These are phyloP conservation scores for Nannochloropsis oceanica DNA, from an alignment of 108 stramenopile genomes.

Conservation along the genomic window DNA sequence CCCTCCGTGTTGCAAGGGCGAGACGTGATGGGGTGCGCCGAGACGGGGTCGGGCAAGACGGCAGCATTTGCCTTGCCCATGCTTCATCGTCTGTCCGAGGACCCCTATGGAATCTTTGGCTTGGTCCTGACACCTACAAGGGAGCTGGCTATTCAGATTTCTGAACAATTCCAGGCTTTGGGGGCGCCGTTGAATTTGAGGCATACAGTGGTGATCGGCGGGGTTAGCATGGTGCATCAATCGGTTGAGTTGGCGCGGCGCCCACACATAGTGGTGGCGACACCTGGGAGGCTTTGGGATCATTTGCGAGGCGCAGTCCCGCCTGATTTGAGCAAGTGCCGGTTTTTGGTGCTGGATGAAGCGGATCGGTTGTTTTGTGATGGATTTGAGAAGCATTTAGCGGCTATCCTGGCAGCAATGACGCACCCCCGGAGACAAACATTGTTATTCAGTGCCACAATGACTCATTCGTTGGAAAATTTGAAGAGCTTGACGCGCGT, in stretches of 20 bases:
- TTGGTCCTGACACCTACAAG: constrained; percentile 80
- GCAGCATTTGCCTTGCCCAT: constrained; percentile 47
- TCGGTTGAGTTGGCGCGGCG: constrained; percentile 33
- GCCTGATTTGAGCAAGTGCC: constrained; percentile 47
- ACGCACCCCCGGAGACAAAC: constrained; percentile 51
- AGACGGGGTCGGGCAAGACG: constrained; percentile 46
- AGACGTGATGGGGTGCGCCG: constrained; percentile 43
- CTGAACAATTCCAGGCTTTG: constrained; percentile 75
- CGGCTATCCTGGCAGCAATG: constrained; percentile 46
- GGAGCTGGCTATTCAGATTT: constrained; percentile 91
- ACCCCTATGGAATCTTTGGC: constrained; percentile 53
- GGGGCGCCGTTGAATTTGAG: constrained; percentile 56
- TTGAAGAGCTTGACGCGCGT: constrained; percentile 38
- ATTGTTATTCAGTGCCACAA: constrained; percentile 85
- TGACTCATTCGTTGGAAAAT: constrained; percentile 65
- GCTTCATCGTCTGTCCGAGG: constrained; percentile 34
- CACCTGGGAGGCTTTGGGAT: constrained; percentile 76
- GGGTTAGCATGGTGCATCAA: constrained; percentile 63
- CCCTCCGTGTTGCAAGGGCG: constrained; percentile 34
- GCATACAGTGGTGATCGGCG: constrained; percentile 71
- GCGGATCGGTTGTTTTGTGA: constrained; percentile 81
- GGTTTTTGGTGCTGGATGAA: constrained; percentile 84
- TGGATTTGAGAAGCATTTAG: constrained; percentile 50
- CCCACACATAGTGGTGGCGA: constrained; percentile 87
- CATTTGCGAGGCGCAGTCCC: constrained; percentile 52